A percentile compares a stretch with the other conserved stretches of the same genome.
phyloP scores from a whole-genome alignment of 805 yeast species.

The Zygosaccharomyces kombuchaensis region DNA sequence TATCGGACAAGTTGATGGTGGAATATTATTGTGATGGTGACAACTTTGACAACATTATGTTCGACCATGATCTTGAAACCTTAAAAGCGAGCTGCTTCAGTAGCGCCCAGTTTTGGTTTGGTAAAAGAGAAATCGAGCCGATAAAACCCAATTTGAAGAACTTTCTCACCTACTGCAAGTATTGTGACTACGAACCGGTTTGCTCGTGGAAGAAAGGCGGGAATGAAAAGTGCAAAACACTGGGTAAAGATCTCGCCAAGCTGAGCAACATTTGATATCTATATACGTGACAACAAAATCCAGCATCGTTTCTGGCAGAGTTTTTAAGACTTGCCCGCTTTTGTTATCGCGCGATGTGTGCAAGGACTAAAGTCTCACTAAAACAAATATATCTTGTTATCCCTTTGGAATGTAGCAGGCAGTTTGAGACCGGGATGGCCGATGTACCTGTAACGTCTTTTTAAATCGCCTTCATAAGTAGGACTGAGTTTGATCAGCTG shows the following conservation, averaged over 20 bases:
- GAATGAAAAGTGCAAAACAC: conserved; percentile 12
- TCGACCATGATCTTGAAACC: conserved; percentile 36
- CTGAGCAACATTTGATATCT: not conserved
- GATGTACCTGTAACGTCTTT: too few relatives aligned
- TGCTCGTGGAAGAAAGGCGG: conserved; percentile 40
- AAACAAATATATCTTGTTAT: too few relatives aligned
- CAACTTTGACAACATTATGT: conserved; percentile 41
- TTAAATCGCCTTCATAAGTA: too few relatives aligned
- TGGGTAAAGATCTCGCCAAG: conserved; percentile 14
- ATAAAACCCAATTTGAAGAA: conserved; percentile 36
- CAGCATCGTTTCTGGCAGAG: too few relatives aligned
- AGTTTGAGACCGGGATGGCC: too few relatives aligned
- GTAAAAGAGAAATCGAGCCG: conserved; percentile 46
- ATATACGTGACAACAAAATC: not conserved
- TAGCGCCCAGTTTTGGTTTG: conserved; percentile 55
- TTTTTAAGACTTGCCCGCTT: too few relatives aligned
- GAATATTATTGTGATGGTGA: conserved; percentile 49
- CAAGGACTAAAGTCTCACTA: too few relatives aligned
- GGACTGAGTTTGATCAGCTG: too few relatives aligned
- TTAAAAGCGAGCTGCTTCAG: conserved; percentile 32
- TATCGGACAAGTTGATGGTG: conserved; percentile 40
- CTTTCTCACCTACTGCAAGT: conserved; percentile 42
- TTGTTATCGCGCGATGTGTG: too few relatives aligned
- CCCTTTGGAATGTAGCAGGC: too few relatives aligned
- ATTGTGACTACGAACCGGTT: conserved; percentile 48